phyloP scores from a whole-genome alignment of 495 filamentous ascomycete species.

The Diplogelasinospora grovesii region DNA sequence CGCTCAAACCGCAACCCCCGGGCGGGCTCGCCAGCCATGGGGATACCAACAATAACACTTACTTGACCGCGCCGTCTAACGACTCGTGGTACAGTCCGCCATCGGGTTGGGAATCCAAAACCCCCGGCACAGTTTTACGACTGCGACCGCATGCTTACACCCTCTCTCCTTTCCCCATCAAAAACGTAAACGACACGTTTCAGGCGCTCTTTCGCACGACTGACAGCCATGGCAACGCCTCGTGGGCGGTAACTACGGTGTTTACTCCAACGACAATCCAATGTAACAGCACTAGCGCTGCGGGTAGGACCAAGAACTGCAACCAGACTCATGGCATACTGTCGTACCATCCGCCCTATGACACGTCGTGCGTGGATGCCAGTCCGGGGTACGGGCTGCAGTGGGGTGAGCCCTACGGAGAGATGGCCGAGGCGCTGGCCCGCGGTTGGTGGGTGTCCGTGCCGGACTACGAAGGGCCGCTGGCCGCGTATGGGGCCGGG shows the following conservation, averaged over 20 bases:
- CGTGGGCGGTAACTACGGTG: constrained; percentile 45
- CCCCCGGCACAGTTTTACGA: constrained; percentile 40
- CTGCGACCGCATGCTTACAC: constrained; percentile 32
- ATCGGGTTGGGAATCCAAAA: constrained; percentile 25
- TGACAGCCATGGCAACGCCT: constrained; percentile 35
- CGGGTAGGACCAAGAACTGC: neutral
- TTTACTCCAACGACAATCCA: too few relatives aligned
- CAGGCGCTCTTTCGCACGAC: constrained; percentile 49
- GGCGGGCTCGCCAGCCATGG: too few relatives aligned
- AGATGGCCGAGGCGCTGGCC: constrained; percentile 8
- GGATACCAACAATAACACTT: too few relatives aligned
- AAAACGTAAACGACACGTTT: constrained; percentile 27
- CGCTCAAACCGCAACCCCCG: too few relatives aligned
- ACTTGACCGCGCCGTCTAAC: constrained; percentile 28
- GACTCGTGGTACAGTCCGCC: constrained; percentile 46
- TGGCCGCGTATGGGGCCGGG: constrained; percentile 32
- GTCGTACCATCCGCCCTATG: constrained; percentile 23
- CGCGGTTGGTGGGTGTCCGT: constrained; percentile 42
- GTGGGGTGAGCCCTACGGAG: constrained; percentile 16
- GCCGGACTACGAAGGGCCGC: constrained; percentile 43
- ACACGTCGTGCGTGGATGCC: constrained; percentile 17
- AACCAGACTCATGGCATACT: constrained; percentile 13
- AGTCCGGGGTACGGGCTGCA: constrained; percentile 17
- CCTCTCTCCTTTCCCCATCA: constrained; percentile 14
- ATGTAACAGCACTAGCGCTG: neutral